phyloP scores from a whole-genome alignment of 768 basidiomycete genomes.

The Clitopilus passeckerianus region DNA sequence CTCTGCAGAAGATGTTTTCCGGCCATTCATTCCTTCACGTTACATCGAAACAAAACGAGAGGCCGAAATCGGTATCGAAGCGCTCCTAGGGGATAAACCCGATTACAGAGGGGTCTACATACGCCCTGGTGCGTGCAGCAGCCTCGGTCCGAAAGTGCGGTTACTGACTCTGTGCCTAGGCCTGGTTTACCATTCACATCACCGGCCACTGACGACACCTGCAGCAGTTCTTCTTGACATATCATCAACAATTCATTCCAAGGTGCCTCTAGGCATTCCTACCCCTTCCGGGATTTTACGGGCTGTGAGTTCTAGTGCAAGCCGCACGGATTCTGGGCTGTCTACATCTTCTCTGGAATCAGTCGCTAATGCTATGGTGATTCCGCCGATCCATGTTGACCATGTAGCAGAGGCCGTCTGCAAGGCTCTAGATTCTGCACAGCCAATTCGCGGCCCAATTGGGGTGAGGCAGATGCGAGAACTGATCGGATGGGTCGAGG shows the following conservation, averaged over 20 bases:
- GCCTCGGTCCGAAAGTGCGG: constrained; percentile 3
- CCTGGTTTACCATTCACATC: constrained; percentile 93
- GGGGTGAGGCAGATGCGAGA: constrained; percentile 71
- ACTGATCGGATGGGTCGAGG: constrained; percentile 59
- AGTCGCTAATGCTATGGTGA: constrained; percentile 74
- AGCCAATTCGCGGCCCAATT: constrained; percentile 57
- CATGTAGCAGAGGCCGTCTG: constrained; percentile 87
- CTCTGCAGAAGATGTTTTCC: constrained; percentile 91
- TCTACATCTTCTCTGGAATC: constrained; percentile 48
- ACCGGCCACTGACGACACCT: constrained; percentile 84
- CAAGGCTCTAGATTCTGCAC: constrained; percentile 46
- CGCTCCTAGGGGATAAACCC: constrained; percentile 38
- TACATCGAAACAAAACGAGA: constrained; percentile 96
- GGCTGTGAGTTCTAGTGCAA: constrained; percentile 35
- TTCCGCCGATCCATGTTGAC: constrained; percentile 93
- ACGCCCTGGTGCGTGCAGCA: constrained; percentile 70
- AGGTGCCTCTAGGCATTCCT: constrained; percentile 49
- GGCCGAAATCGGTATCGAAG: constrained; percentile 70
- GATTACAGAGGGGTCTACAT: constrained; percentile 72
- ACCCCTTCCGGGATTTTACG: constrained; percentile 65
- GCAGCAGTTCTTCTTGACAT: constrained; percentile 81
- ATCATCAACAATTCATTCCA: constrained; percentile 67
- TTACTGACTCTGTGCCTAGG: constrained; percentile 39
- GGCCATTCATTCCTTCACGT: constrained; percentile 76
- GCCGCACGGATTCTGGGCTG: constrained; percentile 17